Conservation (phyloP, 1,139 yeast species). For the Kodamaea alishanica region DNA sequence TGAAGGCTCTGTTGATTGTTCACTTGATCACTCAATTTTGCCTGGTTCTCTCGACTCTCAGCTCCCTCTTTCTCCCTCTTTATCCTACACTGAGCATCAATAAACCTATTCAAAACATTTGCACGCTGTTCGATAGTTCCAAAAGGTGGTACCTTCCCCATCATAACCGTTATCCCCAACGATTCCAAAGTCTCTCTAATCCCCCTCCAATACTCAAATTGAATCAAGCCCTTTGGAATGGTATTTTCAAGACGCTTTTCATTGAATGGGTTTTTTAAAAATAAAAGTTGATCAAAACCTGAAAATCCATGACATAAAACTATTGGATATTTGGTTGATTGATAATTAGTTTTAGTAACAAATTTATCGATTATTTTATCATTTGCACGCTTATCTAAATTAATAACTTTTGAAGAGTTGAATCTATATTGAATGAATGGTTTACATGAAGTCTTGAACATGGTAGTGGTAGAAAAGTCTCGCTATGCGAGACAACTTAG, state of each 20-base stretch:
- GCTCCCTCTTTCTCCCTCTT: constrained; percentile 23
- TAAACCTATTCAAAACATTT: constrained; percentile 47
- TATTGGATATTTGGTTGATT: constrained; percentile 54
- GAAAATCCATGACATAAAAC: constrained; percentile 82
- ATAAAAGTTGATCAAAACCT: constrained; percentile 61
- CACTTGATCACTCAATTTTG: no score
- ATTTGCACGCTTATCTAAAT: constrained; percentile 5
- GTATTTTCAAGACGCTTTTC: constrained; percentile 12
- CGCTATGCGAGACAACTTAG: no score
- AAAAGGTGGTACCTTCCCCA: constrained; percentile 80
- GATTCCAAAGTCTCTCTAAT: constrained; percentile 57
- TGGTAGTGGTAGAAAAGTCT: no score
- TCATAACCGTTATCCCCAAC: constrained; percentile 65
- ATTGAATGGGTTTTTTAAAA: constrained; percentile 13
- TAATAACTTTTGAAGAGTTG: constrained; percentile 5
- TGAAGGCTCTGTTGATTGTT: neutral
- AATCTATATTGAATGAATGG: no score
- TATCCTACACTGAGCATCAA: constrained; percentile 40
- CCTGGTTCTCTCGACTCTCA: no score
- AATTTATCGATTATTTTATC: constrained; percentile 9
- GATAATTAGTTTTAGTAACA: constrained; percentile 21
- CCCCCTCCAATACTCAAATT: constrained; percentile 79
- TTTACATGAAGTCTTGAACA: no score
- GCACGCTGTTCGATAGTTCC: constrained; percentile 75
- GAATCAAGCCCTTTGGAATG: constrained; percentile 29